Evolutionary conservation across 371 early-diverging fungal species (phyloP).

Genomic region (Entomophthora muscae): DNA sequence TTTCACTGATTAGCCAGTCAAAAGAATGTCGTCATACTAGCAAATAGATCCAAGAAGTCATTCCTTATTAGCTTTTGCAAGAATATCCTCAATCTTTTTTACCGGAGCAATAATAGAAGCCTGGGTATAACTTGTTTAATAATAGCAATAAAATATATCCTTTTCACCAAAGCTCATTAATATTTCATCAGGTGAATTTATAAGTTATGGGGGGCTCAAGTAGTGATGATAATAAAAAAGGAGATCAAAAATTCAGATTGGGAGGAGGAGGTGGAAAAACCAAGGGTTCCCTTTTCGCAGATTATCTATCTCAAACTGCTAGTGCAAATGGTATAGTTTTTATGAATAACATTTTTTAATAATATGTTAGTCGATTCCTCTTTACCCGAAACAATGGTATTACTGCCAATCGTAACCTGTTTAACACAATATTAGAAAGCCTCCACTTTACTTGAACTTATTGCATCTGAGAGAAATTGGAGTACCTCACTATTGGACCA

Average conservation of each 20-base stretch:
- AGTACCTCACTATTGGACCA: constrained; percentile 25
- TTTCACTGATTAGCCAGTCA: too few relatives aligned
- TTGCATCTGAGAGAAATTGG: constrained; percentile 38
- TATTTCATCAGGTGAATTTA: too few relatives aligned
- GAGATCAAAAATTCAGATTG: not conserved
- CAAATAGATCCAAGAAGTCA: too few relatives aligned
- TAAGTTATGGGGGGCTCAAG: not conserved
- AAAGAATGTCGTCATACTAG: too few relatives aligned
- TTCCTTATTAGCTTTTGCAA: too few relatives aligned
- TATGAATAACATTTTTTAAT: not conserved
- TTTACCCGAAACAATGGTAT: constrained; percentile 8
- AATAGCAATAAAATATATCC: too few relatives aligned
- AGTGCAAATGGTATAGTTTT: not conserved
- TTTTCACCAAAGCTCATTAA: too few relatives aligned
- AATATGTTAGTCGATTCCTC: not conserved
- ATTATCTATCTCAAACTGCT: not conserved
- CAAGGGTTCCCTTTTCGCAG: not conserved
- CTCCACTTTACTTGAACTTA: constrained; percentile 39
- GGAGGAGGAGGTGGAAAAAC: constrained; percentile 6
- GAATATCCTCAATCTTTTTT: too few relatives aligned
- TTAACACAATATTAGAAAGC: constrained; percentile 15
- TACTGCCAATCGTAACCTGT: not conserved
- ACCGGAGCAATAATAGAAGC: too few relatives aligned
- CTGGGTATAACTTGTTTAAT: too few relatives aligned
- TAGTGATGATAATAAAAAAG: not conserved